Base-by-base conservation (phyloP, 2,329 filamentous ascomycete genomes). In the Fusarium sp. region DNA sequence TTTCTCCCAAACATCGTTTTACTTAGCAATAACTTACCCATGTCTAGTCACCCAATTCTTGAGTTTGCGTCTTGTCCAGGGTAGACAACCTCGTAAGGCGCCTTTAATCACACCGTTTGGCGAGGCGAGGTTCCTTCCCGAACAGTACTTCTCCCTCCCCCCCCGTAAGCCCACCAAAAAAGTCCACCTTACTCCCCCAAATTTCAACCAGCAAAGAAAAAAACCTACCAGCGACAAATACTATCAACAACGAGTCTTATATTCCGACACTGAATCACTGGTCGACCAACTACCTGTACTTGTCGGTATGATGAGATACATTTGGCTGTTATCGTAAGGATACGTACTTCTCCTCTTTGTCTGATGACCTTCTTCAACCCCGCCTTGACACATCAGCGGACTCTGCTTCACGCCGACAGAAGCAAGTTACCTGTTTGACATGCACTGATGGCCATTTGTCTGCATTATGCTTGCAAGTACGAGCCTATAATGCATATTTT, bases 101-200 rank as follows among this genome's bases (percentile, higher is more conserved):
- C 23, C 23, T 23, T 23, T 4, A 23, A 23, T 23, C 23, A 1
- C 46, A 26, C 48, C 38, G 12, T 27, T 56, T 53, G 46, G 59
- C 40, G 48, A 70, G 67, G 66, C 56, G 61, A 70, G 46, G 67
- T 58, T 61, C 61, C 61, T 70, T 69, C 66, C 61, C 60, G 14
- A 68, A 58, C 20, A 41, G 53, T 38, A 49, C 33, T 27, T n/a
- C 17, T 35, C 50, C 33, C 44, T 62, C 60, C 56, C 23, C n/a
- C 23, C 45, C 60, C 46, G 33, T 70, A 60, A 66, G 60, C 65
- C 65, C 67, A 69, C 67, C 67, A 57, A 69, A 69, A 69, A 64
- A 52, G 54, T 45, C 65, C 49, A 44, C 60, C 32, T 41, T n/a
- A 26, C 40, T 50, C 60, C 67, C 62, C 67, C 67, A 58, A 70